Evolutionary conservation across 768 basidiomycete species (phyloP).

Genomic region (Myochromella boudieri): DNA sequence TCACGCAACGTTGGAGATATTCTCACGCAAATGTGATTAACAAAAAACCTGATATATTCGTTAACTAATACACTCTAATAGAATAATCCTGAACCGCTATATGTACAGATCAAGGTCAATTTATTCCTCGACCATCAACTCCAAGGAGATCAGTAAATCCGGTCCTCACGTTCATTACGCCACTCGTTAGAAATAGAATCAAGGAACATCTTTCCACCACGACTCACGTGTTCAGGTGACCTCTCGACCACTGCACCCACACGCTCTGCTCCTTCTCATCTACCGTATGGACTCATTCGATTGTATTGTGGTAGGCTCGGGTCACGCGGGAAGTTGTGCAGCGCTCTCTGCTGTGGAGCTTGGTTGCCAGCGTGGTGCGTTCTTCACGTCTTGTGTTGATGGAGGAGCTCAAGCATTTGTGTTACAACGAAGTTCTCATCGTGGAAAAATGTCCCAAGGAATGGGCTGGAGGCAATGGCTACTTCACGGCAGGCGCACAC

Average conservation of each 20-base stretch:
- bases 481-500: constrained; percentile 70
- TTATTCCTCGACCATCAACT: not conserved
- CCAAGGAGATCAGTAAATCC: not conserved
- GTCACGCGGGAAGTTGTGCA: constrained; percentile 67
- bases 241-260: constrained; percentile 2
- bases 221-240: constrained; percentile 14
- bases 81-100: too few relatives aligned
- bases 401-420: constrained; percentile 1
- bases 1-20: not conserved
- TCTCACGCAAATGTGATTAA: not conserved
- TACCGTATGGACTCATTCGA: constrained; percentile 34
- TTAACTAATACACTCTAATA: too few relatives aligned
- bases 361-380: constrained; percentile 51
- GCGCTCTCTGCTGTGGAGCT: constrained; percentile 59
- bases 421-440: constrained; percentile 43
- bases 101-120: too few relatives aligned
- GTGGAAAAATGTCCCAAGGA: constrained; percentile 63
- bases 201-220: constrained; percentile 2
- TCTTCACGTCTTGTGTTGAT: not conserved
- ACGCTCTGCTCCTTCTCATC: constrained; percentile 1
- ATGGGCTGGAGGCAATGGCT: constrained; percentile 72
- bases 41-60: not conserved
- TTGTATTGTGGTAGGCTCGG: constrained; percentile 64
- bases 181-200: not conserved
- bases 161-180: constrained; percentile 2